Evolutionary conservation across 2,329 filamentous ascomycete genomes (phyloP).

Genomic region (Diaporthe vexans): DNA sequence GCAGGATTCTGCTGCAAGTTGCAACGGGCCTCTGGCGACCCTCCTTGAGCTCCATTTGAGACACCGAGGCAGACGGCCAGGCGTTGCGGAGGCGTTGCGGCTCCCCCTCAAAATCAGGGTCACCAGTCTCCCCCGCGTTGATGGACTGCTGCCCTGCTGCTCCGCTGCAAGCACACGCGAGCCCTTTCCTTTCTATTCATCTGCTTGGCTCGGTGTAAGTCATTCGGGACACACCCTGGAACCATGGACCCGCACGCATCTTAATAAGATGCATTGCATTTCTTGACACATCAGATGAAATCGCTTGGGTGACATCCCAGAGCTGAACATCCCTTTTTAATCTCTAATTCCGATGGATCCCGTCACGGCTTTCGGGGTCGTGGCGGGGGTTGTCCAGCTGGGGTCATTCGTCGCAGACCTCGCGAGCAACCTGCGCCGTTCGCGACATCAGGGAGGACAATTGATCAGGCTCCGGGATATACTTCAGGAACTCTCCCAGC

Average conservation of each 20-base stretch:
- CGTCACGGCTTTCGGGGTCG: constrained; percentile 15
- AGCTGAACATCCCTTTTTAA: background rate
- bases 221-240: constrained; percentile 1
- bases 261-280: constrained; percentile 12
- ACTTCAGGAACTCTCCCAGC: constrained; percentile 27
- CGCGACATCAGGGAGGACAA: constrained; percentile 18
- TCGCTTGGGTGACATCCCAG: constrained; percentile 12
- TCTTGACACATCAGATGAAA: constrained; percentile 8
- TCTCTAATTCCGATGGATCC: background rate
- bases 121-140: constrained; percentile 17
- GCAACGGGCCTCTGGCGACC: constrained; percentile 13
- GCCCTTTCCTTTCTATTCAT: background rate
- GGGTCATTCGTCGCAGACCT: constrained; percentile 8
- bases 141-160: background rate
- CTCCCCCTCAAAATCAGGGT: background rate
- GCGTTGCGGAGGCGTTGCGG: constrained; percentile 9
- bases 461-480: constrained; percentile 29
- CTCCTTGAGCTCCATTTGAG: background rate
- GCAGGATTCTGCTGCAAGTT: background rate
- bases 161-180: background rate
- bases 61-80: constrained; percentile 7
- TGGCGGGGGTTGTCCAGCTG: constrained; percentile 29
- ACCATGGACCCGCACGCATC: constrained; percentile 14
- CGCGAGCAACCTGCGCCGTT: constrained; percentile 2
- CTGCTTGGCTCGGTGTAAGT: constrained; percentile 1